Conservation (phyloP, 306 rosid species). For the Senna siamea region DNA sequence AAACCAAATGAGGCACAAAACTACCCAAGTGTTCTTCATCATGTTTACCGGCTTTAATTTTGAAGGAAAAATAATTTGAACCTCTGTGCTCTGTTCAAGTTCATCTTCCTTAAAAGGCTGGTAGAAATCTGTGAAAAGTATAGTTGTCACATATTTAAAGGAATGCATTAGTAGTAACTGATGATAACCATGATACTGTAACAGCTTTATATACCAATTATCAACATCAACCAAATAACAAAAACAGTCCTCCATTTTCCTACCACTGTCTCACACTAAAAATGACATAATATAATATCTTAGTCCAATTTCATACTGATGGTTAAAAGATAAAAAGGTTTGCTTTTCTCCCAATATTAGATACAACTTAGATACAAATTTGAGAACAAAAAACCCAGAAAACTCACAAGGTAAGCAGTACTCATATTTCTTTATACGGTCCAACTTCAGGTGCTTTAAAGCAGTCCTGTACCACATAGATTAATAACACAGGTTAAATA, state of each 20-base stretch:
- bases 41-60: slow-evolving; percentile 67
- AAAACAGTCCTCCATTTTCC: not conserved
- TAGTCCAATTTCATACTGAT: slow-evolving; percentile 3
- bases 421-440: slow-evolving; percentile 74
- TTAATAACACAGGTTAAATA: slow-evolving; percentile 23
- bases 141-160: not conserved
- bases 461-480: slow-evolving; percentile 59
- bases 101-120: slow-evolving; percentile 82
- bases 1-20: slow-evolving; percentile 2
- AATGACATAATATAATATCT: not conserved
- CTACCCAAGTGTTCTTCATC: not conserved
- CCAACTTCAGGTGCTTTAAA: slow-evolving; percentile 77
- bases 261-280: not conserved
- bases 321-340: not conserved
- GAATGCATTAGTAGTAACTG: not conserved
- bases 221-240: not conserved
- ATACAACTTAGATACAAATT: slow-evolving; percentile 12
- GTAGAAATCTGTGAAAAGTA: slow-evolving; percentile 60
- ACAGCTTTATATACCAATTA: not conserved
- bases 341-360: not conserved
- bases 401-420: slow-evolving; percentile 85
- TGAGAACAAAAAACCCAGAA: slow-evolving; percentile 8
- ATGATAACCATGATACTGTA: not conserved
- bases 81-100: slow-evolving; percentile 79
- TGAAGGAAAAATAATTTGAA: slow-evolving; percentile 63